Evolutionary conservation across 179 eudicot genomes (phyloP).

Genomic region (Beta lomatogona): DNA sequence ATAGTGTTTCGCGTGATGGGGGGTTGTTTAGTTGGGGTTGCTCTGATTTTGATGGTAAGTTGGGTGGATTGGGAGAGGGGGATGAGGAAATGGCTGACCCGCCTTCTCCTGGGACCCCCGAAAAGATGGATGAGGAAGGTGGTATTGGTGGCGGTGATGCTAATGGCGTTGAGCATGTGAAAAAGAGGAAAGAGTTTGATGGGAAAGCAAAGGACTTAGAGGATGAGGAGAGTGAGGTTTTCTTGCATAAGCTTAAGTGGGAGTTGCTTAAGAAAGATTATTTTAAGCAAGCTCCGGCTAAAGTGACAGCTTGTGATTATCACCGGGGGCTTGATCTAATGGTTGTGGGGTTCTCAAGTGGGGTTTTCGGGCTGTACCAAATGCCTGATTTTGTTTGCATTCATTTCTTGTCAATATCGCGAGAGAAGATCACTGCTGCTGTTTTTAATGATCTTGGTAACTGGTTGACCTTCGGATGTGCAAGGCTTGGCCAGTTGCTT

Average conservation of each 20-base stretch:
- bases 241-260: slow-evolving; percentile 75
- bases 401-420: slow-evolving; percentile 80
- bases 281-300: slow-evolving; percentile 88
- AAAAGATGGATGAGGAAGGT: slow-evolving; percentile 46
- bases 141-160: slow-evolving; percentile 22
- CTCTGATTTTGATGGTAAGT: slow-evolving; percentile 31
- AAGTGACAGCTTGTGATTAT: slow-evolving; percentile 76
- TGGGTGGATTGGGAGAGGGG: slow-evolving; percentile 36
- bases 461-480: slow-evolving; percentile 95
- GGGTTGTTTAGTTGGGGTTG: slow-evolving; percentile 76
- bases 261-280: slow-evolving; percentile 78
- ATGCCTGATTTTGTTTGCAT: slow-evolving; percentile 93
- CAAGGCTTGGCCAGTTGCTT: slow-evolving; percentile 92
- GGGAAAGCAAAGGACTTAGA: slow-evolving; percentile 38
- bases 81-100: slow-evolving; percentile 52
- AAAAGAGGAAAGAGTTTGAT: slow-evolving; percentile 65
- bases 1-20: slow-evolving; percentile 83
- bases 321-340: slow-evolving; percentile 75
- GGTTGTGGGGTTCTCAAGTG: slow-evolving; percentile 89
- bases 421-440: slow-evolving; percentile 90
- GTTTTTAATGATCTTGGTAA: slow-evolving; percentile 84
- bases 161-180: slow-evolving; percentile 22
- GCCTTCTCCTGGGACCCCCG: slow-evolving; percentile 84
- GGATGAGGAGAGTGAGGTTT: slow-evolving; percentile 35
- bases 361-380: slow-evolving; percentile 87